Base-by-base conservation (phyloP, 1,284 basidiomycete genomes). In the Tetrapyrgos nigripes region DNA sequence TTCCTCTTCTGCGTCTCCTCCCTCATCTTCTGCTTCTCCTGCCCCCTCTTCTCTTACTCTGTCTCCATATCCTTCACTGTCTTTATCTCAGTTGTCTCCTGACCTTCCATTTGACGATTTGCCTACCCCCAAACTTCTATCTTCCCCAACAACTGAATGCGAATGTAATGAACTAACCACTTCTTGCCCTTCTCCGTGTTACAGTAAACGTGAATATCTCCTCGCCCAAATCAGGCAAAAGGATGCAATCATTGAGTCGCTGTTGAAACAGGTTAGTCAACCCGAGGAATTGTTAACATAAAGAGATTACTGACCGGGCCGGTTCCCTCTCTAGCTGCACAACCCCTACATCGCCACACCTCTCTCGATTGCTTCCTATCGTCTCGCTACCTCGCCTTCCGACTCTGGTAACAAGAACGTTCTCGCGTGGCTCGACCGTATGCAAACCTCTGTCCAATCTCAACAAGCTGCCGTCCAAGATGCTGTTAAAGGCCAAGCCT, bases 171-270 rank as follows among this genome's bases (percentile, higher is more conserved):
- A 17, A 40, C 43, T 33, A 40, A 74, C 75, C 66, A 74, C 73
- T 72, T 70, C 74, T 45, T 68, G 67, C 68, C 66, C 72, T 66
- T 66, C 71, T 62, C 62, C 70, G 51, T 69, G 58, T 57, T 64
- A 74, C 66, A 93, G 91, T 69, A 93, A 92, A 77, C 85, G 89
- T 57, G 90, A 93, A 68, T 92, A 92, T 67, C 78, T 93, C 17
- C 82, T 93, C 31, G 88, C 89, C 3, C 89, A 93, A 70, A 88
- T 93, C 62, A 83, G 87, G 58, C 89, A 92, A 75, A 93, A 93
- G 76, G 91, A 93, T 74, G 79, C 84, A 23, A 88, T 92, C 65
- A 93, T 93, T 64, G 89, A 92, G 64, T 88, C 86, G 14, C 81
- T 93, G 27, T 80, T 93, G 66, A 91, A 92, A 70, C 89, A 92